phyloP scores from a whole-genome alignment of 1,139 yeast genomes.

The Spathaspora sp. region DNA sequence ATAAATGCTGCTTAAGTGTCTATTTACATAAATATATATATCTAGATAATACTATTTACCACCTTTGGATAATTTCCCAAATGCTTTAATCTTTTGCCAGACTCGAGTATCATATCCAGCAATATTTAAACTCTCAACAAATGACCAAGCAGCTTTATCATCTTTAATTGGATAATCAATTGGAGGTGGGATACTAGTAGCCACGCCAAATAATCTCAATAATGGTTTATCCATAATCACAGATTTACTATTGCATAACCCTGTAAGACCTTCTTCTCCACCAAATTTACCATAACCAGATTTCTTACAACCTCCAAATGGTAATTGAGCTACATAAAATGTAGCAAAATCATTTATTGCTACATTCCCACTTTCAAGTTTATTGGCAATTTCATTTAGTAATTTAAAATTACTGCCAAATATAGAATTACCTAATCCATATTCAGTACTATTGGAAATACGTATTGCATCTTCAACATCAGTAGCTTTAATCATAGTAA shows the following conservation, averaged over 20 bases:
- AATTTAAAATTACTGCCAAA: slow-evolving; percentile 63
- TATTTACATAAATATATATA: not conserved
- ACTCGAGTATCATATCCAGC: slow-evolving; percentile 82
- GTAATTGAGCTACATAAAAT: slow-evolving; percentile 89
- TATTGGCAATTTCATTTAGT: slow-evolving; percentile 62
- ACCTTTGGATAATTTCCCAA: slow-evolving; percentile 39
- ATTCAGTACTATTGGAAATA: slow-evolving; percentile 85
- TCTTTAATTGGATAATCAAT: slow-evolving; percentile 88
- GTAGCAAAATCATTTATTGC: slow-evolving; percentile 98
- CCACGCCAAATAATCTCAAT: slow-evolving; percentile 53
- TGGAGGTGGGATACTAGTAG: slow-evolving; percentile 82
- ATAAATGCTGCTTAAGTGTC: slow-evolving; percentile 52
- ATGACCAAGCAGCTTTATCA: slow-evolving; percentile 82
- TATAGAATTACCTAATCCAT: slow-evolving; percentile 88
- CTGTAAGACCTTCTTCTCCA: slow-evolving; percentile 93
- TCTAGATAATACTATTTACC: slow-evolving; percentile 8
- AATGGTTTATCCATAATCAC: slow-evolving; percentile 82
- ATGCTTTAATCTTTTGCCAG: slow-evolving; percentile 58
- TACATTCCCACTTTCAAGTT: slow-evolving; percentile 79
- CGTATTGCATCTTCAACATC: slow-evolving; percentile 65
- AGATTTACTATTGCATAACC: slow-evolving; percentile 82
- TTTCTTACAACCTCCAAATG: slow-evolving; percentile 91
- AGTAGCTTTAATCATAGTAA: slow-evolving; percentile 73
- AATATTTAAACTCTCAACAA: slow-evolving; percentile 75
- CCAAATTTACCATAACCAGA: slow-evolving; percentile 97